Base-by-base conservation (phyloP, 371 early-diverging fungal species). In the Mucor saturninus region DNA sequence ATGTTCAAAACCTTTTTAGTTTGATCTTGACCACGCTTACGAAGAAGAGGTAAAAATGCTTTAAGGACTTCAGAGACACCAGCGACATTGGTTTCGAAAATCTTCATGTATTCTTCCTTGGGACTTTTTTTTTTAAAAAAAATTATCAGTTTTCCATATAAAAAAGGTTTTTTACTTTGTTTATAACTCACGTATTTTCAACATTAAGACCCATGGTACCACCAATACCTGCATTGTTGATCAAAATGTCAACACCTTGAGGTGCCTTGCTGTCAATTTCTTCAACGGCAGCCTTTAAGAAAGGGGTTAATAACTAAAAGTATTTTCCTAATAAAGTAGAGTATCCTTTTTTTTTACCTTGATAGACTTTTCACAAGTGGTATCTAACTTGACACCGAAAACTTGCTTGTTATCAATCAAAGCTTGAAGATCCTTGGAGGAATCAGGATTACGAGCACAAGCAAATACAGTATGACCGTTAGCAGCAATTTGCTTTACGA, bases 151-250 rank as follows among this genome's bases (percentile, higher is more conserved):
- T 48, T 14, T 28, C 21, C 4, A 37, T 29, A 5, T 14, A 11
- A 11, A 26, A 32, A 21, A 9, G 10, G 1, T 29, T 49, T 43
- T 28, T 28, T 28, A 14, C 6, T 28, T 6, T 9, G 29, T 28
- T 26, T 28, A 9, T 0, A 48, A 48, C 49, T 48, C 28, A 48
- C 49, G 49, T 48, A 11, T 48, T 48, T 48, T 48, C 49, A 48
- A 28, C 49, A 28, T 48, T 48, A 5, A 48, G 28, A 8, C 29
- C 29, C 49, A 48, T 48, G 49, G 52, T 50, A 45, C 63, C 59
- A 49, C 51, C 21, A 51, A 74, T 68, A 4, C 77, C 77, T 29
- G 75, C 77, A 66, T 77, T 77, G 26, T 71, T 69, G 52, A 71
- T 74, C 32, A 74, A 57, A 26, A 64, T 64, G 57, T 72, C 67